phyloP scores from a whole-genome alignment of 75 land plant species.

The Cryptomeria japonica region DNA sequence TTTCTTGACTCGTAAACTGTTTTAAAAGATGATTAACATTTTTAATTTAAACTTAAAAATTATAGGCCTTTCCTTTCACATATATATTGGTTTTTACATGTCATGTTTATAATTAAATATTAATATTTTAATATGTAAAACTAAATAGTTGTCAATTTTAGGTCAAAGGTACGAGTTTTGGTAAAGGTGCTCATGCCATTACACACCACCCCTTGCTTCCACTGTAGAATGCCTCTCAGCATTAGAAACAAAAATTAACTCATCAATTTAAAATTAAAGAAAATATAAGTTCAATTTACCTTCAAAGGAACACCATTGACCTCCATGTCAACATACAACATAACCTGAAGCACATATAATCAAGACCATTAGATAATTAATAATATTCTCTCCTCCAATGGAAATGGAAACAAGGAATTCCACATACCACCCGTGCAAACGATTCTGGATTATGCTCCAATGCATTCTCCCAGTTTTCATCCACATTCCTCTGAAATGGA shows the following conservation, averaged over 20 bases:
- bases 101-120: too few species aligned
- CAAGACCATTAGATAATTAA: neutral
- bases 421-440: conserved; percentile 91
- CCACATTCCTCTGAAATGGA: conserved; percentile 78
- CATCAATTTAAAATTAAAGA: neutral
- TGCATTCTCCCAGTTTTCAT: conserved; percentile 99
- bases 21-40: too few species aligned
- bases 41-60: too few species aligned
- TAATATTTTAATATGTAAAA: too few species aligned
- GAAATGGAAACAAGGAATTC: neutral
- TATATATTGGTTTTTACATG: too few species aligned
- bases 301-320: conserved; percentile 95
- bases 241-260: neutral
- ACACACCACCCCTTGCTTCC: too few species aligned
- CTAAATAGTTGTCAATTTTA: too few species aligned
- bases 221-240: too few species aligned
- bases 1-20: too few species aligned
- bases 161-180: too few species aligned
- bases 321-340: conserved; percentile 99
- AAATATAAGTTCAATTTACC: conserved; percentile 36
- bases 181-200: too few species aligned
- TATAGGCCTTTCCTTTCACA: too few species aligned
- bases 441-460: conserved; percentile 96
- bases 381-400: neutral
- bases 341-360: conserved; percentile 59